Percentiles rank a stretch among this genome's conserved stretches.
Conservation (phyloP, 1,284 basidiomycete species). For the Trametes pubescens region DNA sequence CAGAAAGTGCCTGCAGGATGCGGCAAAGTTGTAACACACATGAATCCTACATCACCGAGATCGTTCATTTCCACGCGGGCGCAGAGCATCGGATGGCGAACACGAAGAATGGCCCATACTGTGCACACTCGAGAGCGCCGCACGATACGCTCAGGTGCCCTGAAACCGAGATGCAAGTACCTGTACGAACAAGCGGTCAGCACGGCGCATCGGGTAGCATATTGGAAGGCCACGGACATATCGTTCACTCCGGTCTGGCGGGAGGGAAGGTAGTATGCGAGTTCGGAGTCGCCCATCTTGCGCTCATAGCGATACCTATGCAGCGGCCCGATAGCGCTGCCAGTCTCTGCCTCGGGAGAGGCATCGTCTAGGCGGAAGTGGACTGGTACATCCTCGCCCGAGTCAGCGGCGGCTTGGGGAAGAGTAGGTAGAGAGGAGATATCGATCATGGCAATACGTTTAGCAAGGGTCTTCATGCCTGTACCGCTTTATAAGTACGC, state of each 20-base stretch:
- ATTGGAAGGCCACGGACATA: slow-evolving; percentile 58
- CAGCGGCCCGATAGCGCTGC: neutral
- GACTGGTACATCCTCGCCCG: slow-evolving; percentile 13
- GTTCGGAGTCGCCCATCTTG: slow-evolving; percentile 68
- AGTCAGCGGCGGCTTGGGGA: slow-evolving; percentile 28
- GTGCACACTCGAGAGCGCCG: slow-evolving; percentile 56
- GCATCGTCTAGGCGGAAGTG: slow-evolving; percentile 13
- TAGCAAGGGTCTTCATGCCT: too few species aligned
- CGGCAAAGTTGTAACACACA: slow-evolving; percentile 50
- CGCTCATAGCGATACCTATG: slow-evolving; percentile 46
- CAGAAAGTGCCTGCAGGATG: slow-evolving; percentile 8
- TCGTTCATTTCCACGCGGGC: slow-evolving; percentile 64
- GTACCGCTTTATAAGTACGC: slow-evolving; percentile 9
- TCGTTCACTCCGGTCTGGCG: slow-evolving; percentile 82
- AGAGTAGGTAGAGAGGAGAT: slow-evolving; percentile 33
- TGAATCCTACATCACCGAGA: slow-evolving; percentile 72
- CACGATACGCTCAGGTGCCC: slow-evolving; percentile 53
- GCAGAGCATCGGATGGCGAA: slow-evolving; percentile 74
- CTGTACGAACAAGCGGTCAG: slow-evolving; percentile 43
- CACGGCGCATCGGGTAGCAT: neutral
- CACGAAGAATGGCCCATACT: slow-evolving; percentile 74
- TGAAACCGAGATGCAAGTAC: slow-evolving; percentile 77
- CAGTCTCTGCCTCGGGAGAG: neutral
- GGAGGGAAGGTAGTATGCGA: slow-evolving; percentile 78
- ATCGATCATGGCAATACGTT: slow-evolving; percentile 16